Conservation (phyloP, 768 basidiomycete genomes). For the Strobilomyces confusus region DNA sequence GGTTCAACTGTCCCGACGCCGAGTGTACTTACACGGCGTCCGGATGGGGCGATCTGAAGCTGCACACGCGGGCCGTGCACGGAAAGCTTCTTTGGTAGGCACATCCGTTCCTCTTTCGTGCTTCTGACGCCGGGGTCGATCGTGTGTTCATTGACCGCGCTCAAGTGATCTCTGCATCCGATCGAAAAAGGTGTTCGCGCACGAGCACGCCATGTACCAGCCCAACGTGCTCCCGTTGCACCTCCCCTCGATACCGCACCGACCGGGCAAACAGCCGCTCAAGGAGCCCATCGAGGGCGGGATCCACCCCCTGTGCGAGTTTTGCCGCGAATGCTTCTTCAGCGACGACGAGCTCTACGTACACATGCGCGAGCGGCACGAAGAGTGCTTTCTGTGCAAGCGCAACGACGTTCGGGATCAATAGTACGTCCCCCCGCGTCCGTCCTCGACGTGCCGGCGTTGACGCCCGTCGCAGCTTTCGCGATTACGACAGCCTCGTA, state of each 20-base stretch:
- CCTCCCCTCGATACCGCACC: slow-evolving; percentile 64
- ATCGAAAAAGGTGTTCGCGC: slow-evolving; percentile 90
- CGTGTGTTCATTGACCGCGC: background rate
- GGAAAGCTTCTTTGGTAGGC: slow-evolving; percentile 74
- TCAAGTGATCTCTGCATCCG: slow-evolving; percentile 80
- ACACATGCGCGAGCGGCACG: slow-evolving; percentile 91
- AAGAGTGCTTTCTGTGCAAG: slow-evolving; percentile 96
- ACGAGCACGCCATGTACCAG: slow-evolving; percentile 87
- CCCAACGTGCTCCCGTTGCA: slow-evolving; percentile 62
- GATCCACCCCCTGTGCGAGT: slow-evolving; percentile 76
- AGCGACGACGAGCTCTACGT: slow-evolving; percentile 89
- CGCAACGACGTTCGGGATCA: slow-evolving; percentile 73
- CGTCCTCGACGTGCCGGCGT: background rate
- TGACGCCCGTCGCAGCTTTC: slow-evolving; percentile 48
- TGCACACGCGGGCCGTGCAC: slow-evolving; percentile 77
- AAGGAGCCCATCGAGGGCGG: slow-evolving; percentile 67
- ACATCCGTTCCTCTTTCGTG: too few relatives aligned
- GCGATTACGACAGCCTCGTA: slow-evolving; percentile 74
- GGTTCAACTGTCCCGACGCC: slow-evolving; percentile 89
- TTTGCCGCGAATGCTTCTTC: slow-evolving; percentile 92
- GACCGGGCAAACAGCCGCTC: slow-evolving; percentile 36
- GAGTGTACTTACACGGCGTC: slow-evolving; percentile 80
- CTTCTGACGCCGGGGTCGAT: background rate
- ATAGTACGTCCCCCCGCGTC: slow-evolving; percentile 61
- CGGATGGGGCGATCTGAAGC: slow-evolving; percentile 87